Evolutionary conservation across 352 stramenopile genomes (phyloP).

Genomic region (Globisporangium alternatum): DNA sequence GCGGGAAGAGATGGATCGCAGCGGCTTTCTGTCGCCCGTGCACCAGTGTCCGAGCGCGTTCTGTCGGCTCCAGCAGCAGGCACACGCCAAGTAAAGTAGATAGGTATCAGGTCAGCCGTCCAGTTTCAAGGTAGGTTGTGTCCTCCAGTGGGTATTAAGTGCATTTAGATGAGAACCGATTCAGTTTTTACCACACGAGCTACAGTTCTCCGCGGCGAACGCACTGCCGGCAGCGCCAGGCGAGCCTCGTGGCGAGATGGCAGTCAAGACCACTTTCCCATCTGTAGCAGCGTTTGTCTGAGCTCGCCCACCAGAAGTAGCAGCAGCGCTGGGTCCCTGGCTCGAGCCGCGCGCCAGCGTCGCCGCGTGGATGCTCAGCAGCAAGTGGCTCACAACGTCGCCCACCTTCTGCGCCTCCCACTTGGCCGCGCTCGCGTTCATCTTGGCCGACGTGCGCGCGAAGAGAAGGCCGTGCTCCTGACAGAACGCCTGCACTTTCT

Average conservation of each 20-base stretch:
- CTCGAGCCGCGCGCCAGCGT: slow-evolving; percentile 26
- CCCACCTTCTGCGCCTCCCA: slow-evolving; percentile 54
- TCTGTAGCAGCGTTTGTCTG: neutral
- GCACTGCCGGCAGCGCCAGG: neutral
- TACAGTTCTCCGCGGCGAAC: slow-evolving; percentile 14
- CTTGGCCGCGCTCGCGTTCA: slow-evolving; percentile 50
- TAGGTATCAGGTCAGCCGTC: neutral
- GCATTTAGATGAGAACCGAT: neutral
- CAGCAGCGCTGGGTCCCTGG: neutral
- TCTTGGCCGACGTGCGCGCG: slow-evolving; percentile 56
- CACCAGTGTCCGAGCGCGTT: slow-evolving; percentile 31
- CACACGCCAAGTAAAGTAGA: neutral
- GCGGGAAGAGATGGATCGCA: slow-evolving; percentile 48
- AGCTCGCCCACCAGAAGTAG: neutral
- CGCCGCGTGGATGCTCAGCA: slow-evolving; percentile 60
- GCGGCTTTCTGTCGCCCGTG: slow-evolving; percentile 35
- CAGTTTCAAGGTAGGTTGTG: neutral
- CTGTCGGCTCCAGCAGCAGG: slow-evolving; percentile 28
- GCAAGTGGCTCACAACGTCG: slow-evolving; percentile 51
- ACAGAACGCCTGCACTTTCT: slow-evolving; percentile 50
- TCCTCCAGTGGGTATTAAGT: neutral
- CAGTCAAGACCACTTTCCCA: slow-evolving; percentile 15
- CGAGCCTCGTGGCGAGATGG: neutral
- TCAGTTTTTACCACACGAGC: slow-evolving; percentile 19
- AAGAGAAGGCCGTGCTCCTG: slow-evolving; percentile 58